Base-by-base conservation (phyloP, 169 alveolate genomes). In the Cryptosporidium sp. region DNA sequence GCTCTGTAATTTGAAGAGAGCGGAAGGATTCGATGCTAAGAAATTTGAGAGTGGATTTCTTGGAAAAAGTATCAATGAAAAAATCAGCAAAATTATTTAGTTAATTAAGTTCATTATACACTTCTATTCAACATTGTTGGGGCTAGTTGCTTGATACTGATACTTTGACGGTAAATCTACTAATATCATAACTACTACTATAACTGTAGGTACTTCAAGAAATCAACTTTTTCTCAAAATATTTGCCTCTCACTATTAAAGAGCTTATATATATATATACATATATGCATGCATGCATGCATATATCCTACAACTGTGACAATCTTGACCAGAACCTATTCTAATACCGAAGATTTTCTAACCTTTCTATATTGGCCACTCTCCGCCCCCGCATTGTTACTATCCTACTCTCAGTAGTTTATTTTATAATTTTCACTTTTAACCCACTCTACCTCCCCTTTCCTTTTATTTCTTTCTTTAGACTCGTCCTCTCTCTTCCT, bases 11-110 rank as follows among this genome's bases (percentile, higher is more conserved):
- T 86, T 91, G 51, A 91, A 71, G 60, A 85, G 51, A 42, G 85
- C 85, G 29, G 93, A 85, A 31, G 92, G 92, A 70, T 58, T 91
- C 16, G 91, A 91, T 44, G 92, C 94, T 4, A 65, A 37, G 73
- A 69, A 72, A 31, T 75, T 69, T 45, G 91, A 91, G 84, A 75
- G 58, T 29, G 94, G 94, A 16, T 67, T 68, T 51, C 44, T 91
- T 16, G 70, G 91, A 29, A 72, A 68, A 33, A 42, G 60, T 58
- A 75, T 91, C 35, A 75, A 75, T 84, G 16, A 29, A 12, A 91
- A 91, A 73, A 85, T 91, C 31, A 33, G 53, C 10, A 84, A 72
- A 56, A 72, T 91, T 53, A 60, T 80, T 14, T 80, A 62, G 26
- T n/a, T 6, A 21, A n/a, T 16, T 21, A 16, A 53, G 65, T 14